A percentile compares a stretch with the other conserved stretches of the same genome.
Evolutionary conservation across 148 eudicot species (phyloP).

Genomic region (Persicaria maculosa): DNA sequence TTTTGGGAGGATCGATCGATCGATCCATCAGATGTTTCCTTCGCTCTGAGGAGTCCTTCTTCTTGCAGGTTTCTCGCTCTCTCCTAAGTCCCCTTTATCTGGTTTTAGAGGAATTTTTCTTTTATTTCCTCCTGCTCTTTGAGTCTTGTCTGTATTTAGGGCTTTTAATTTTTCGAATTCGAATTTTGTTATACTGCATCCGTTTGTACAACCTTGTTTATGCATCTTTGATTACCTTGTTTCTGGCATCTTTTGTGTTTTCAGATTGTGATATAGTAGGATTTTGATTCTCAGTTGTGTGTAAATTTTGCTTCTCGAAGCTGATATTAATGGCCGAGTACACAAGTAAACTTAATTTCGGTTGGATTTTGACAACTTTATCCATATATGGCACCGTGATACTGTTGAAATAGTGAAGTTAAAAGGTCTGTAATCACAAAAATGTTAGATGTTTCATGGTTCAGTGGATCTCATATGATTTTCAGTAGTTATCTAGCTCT

Average conservation of each 20-base stretch:
- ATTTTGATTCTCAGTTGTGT: neutral
- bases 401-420: neutral
- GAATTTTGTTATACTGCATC: neutral
- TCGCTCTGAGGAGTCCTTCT: neutral
- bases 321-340: neutral
- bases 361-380: neutral
- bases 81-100: neutral
- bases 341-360: neutral
- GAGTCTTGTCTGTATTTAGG: neutral
- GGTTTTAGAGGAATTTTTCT: neutral
- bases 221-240: neutral
- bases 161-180: neutral
- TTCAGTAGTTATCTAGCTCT: too few species aligned
- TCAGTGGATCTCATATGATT: too few species aligned
- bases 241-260: neutral
- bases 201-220: neutral
- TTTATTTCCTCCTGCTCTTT: neutral
- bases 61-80: neutral
- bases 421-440: too few species aligned
- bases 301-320: neutral
- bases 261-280: neutral
- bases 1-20: neutral
- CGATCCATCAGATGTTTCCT: neutral
- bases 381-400: neutral
- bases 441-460: too few species aligned